Base-by-base conservation (phyloP, 805 yeast genomes). In the Kodamaea laetipori region DNA sequence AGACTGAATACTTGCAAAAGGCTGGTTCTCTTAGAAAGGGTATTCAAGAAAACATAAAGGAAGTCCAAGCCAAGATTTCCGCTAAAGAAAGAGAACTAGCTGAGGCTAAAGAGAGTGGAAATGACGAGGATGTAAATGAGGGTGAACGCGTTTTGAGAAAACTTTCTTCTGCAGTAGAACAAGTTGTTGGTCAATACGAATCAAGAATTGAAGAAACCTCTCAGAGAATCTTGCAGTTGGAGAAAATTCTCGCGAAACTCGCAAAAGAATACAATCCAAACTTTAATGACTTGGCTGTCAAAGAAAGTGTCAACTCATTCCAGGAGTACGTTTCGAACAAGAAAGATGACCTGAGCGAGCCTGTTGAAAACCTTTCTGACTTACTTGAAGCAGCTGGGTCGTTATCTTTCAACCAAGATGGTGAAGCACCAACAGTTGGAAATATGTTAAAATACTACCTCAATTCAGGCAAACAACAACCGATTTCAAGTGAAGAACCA, bases 271-370 rank as follows among this genome's bases (percentile, higher is more conserved):
- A 86, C 63, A 87, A 89, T 54, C 87, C 86, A 37, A 85, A 89
- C 55, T 80, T 89, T 66, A 89, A 90, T 58, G 97, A 90, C 63
- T 79, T 81, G 6, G 95, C 90, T 0, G 97, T 90, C 13, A 88
- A 88, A 60, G 76, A 71, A 15, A 82, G 90, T 1, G 82, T 89
- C 12, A 67, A 76, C 13, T 66, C 68, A 0, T 84, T 63, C 56
- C 78, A 76, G 35, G 74, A 78, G 48, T 72, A 76, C 51, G 51
- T 62, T 6, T 73, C 77, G 8, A 74, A 74, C 49, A 62, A 66
- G 31, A 63, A 54, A 9, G 58, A 50, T 3, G 28, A 21, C 28
- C 15, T 9, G 19, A 15, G 15, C 8, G 28, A 23, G 25, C 38
- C 3, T 23, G 7, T 31, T 15, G 18, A 30, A 4, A 30, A 15